A percentile compares a stretch with the other conserved stretches of the same genome.
Evolutionary conservation across 129 eudicot species (phyloP).

Genomic region (Apium graveolens): DNA sequence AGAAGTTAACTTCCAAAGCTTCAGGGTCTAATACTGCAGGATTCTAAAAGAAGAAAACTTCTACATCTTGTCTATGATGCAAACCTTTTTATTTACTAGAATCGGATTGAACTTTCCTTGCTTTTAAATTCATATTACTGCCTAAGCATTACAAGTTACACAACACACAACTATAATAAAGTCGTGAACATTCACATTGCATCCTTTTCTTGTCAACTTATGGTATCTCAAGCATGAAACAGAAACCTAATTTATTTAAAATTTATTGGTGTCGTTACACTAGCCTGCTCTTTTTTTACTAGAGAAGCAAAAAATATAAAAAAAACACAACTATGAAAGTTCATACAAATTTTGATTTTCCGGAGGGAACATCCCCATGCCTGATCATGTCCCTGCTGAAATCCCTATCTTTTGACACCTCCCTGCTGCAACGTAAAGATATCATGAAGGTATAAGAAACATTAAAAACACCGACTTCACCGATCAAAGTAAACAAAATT

Average conservation of each 20-base stretch:
- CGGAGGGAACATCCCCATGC: constrained; percentile 36
- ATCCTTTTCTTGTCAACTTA: neutral
- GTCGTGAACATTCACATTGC: neutral
- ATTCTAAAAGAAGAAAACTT: neutral
- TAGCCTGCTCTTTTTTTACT: neutral
- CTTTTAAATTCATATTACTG: neutral
- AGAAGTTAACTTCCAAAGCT: neutral
- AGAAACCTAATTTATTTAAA: neutral
- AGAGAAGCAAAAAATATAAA: neutral
- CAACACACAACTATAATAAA: neutral
- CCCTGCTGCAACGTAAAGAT: constrained; percentile 37
- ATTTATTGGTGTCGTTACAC: neutral
- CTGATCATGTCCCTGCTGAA: constrained; percentile 54
- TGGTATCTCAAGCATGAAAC: neutral
- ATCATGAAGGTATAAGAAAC: neutral
- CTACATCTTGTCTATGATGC: neutral
- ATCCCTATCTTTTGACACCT: constrained; percentile 56
- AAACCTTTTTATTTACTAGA: neutral
- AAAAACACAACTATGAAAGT: constrained; percentile 9
- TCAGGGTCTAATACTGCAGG: neutral
- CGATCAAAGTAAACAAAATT: neutral
- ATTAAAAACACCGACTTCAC: neutral
- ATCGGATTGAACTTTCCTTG: neutral
- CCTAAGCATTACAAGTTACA: neutral
- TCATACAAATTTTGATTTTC: constrained; percentile 72